Evolutionary conservation across 331 rosid genomes (phyloP), one percentile per base, ranked within the genome.

Genomic region (Telfairia occidentalis): DNA sequence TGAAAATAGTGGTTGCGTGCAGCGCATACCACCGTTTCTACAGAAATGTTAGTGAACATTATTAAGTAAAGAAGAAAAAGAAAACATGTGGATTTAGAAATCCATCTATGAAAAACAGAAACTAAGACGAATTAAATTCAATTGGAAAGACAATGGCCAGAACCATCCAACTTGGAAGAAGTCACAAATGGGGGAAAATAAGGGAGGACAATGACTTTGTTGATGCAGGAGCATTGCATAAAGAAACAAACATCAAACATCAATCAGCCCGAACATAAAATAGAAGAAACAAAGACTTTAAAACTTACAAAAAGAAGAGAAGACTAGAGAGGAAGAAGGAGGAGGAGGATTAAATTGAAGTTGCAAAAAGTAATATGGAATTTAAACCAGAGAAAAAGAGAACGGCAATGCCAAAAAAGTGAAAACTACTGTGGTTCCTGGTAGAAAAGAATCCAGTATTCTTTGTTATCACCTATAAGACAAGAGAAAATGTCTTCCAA

Each of bases 381-480:
- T 66, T 66, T 66, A 66, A 66, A 40, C 52, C 26, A 66, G 52
- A 2, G 73, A 35, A 66, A 66, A 66, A 18, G 34, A 38, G 52
- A 65, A 40, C n/a, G 29, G 49, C 21, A 37, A 66, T 12, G 21
- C 52, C 18, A 40, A 66, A 66, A 38, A 37, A 23, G 73, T 66
- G 53, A 23, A 66, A 66, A 7, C 29, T 38, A 65, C 70, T 34
- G 70, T 34, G 38, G 73, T 18, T 10, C 52, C 52, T 19, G 73
- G 52, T 38, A 54, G 74, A 67, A 67, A 42, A 40, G 53, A 67
- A 69, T 69, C 74, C 37, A 69, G 37, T 45, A 69, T 69, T 69
- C 74, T 43, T 24, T 15, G 38, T 43, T 24, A 69, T 37, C 19
- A 64, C 71, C 46, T 64, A 35, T 26, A 45, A 69, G 74, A 69